Base-by-base conservation (phyloP, 176 grass and related monocot species). In the Carex littledalei region DNA sequence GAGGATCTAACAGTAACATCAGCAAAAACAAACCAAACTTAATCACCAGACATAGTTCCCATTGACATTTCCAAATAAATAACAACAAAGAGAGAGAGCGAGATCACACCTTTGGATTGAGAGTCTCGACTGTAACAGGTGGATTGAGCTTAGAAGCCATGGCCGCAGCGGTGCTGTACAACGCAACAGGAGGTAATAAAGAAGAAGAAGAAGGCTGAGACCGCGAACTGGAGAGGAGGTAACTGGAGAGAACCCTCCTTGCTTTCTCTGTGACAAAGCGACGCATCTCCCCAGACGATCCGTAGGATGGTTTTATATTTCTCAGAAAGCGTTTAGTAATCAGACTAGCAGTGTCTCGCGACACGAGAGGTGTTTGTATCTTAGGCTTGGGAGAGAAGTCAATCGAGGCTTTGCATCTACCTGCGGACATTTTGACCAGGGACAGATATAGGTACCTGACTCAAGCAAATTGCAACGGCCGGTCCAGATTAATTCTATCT, bases 51-150 rank as follows among this genome's bases (percentile, higher is more conserved):
- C 24, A 52, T 37, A 57, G 4, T 43, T 59, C 55, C 78, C 62
- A 6, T 3, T 81, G 16, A 21, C 9, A 50, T 5, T 84, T 17
- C 5, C 22, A 47, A 57, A 29, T 26, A 57, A 67, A 74, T 34
- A 60, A 11, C 12, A 67, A 80, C 10, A 6, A 66, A 84, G 8
- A 61, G 54, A 39, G 2, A 22, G 45, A 10, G 47, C 8, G 59
- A 71, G 21, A 62, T 24, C 8, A 39, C 41, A 94, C 92, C 92
- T 94, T 92, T 16, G 90, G 92, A 45, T 94, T 94, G 81, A 94
- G 87, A 67, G 86, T 90, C 16, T 92, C 76, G 41, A 94, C 62
- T 1, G 90, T 90, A 69, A 94, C 90, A 72, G 80, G 21, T 13
- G 86, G 86, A 39, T 67, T 54, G 13, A 60, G 57, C 7, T 84